Conservation (phyloP, 2,329 filamentous ascomycete genomes). For the Pestalotiopsis sp. region DNA sequence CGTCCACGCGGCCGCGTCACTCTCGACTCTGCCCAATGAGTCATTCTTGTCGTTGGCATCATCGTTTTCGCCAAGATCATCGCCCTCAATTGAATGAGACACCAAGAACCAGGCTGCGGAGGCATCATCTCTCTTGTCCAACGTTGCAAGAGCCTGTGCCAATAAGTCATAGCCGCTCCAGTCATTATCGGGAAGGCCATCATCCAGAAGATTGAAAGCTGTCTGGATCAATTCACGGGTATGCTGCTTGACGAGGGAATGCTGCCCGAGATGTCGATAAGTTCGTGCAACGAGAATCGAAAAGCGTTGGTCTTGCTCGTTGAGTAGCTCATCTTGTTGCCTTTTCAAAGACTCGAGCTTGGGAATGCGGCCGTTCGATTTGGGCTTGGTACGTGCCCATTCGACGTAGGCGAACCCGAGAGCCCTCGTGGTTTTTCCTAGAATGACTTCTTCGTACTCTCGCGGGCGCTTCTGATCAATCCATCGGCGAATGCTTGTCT, state of each 20-base stretch:
- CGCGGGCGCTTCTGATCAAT: neutral
- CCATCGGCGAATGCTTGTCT: neutral
- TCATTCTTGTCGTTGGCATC: neutral
- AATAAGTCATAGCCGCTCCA: neutral
- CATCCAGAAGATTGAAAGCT: neutral
- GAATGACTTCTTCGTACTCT: neutral
- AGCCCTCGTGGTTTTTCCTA: neutral
- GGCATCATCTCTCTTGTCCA: neutral
- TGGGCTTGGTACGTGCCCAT: neutral
- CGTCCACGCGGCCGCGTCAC: neutral
- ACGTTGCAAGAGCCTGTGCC: neutral
- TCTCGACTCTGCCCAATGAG: neutral
- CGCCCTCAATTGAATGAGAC: neutral
- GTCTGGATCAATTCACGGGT: neutral
- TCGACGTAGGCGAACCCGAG: neutral
- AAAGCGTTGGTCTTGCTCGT: neutral
- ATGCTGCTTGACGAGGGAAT: neutral
- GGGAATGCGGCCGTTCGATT: neutral
- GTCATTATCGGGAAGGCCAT: neutral
- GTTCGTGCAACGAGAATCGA: neutral
- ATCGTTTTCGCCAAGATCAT: neutral
- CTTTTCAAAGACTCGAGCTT: neutral
- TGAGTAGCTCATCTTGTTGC: neutral
- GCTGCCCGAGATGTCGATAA: neutral
- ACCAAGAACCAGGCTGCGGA: neutral